Base-by-base conservation (phyloP, 176 grass and related monocot genomes). In the Aegilops tauschii region DNA sequence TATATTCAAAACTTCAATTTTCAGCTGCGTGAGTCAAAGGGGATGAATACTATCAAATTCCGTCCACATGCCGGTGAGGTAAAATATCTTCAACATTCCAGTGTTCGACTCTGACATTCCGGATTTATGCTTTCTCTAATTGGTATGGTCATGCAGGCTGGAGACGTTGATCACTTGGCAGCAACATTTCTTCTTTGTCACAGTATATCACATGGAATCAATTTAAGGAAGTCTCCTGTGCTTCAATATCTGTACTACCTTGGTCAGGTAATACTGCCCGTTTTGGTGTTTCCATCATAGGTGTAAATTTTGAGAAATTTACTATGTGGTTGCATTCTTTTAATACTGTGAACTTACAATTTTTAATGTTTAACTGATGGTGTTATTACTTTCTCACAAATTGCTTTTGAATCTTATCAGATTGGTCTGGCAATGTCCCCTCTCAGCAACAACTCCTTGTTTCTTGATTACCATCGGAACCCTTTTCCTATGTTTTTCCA, bases 241-340 rank as follows among this genome's bases (percentile, higher is more conserved):
- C 97, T 99, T 91, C 97, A 99, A 50, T 90, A 99, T 78, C 91
- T 99, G 44, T 99, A 99, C 87, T 99, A 96, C 83, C 92, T 99
- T 80, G 90, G 90, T 76, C 97, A 99, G 92, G 97, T 99, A 94
- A 62, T 68, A 47, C 44, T 83, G 37, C 5, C 35, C 59, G 2
- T 56, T 87, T 61, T 76, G 42, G 73, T 75, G 23, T 75, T 29
- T 8, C n/a, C 65, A 56, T 79, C 83, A 73, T 32, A 29, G 65
- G 23, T 27, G 30, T 65, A 28, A 54, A 27, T 80, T 72, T 78
- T 62, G 27, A 49, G 45, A 9, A 0, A 62, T 34, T 64, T 78
- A 10, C 54, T 78, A 10, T 39, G 20, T 88, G 23, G 36, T 66
- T 68, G 39, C n/a, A 72, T 69, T 80, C 72, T 34, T 54, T 45